phyloP scores from a whole-genome alignment of 2,329 filamentous ascomycete species.

The Scedosporium apiospermum region DNA sequence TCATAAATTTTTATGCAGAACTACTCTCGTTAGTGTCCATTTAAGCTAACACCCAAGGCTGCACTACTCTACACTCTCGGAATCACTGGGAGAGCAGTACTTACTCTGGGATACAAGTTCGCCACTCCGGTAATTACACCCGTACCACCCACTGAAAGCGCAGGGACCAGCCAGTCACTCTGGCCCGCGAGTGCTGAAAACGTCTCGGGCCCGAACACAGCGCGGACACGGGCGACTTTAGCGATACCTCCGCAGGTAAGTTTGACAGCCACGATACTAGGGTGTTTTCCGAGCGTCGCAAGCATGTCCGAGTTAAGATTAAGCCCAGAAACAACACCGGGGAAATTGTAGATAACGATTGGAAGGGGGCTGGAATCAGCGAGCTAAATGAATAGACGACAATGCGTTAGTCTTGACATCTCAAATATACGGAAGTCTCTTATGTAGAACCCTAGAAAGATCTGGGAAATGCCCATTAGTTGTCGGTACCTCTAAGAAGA shows the following conservation, averaged over 20 bases:
- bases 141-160: constrained; percentile 45
- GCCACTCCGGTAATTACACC: constrained; percentile 55
- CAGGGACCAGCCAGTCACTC: constrained; percentile 60
- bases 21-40: constrained; percentile 8
- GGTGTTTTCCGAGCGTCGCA: constrained; percentile 42
- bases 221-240: constrained; percentile 55
- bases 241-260: constrained; percentile 66
- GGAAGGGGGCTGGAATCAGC: constrained; percentile 52
- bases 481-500: constrained; percentile 46
- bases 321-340: constrained; percentile 55
- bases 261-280: constrained; percentile 62
- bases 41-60: too few relatives aligned
- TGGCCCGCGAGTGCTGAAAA: constrained; percentile 64
- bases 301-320: constrained; percentile 61
- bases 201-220: constrained; percentile 36
- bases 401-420: not conserved
- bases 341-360: constrained; percentile 65
- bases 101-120: constrained; percentile 50
- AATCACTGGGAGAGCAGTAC: not conserved
- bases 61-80: not conserved
- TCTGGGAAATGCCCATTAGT: not conserved
- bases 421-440: too few relatives aligned
- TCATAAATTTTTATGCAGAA: constrained; percentile 39
- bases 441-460: not conserved
- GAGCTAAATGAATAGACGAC: constrained; percentile 21